Evolutionary conservation across 805 yeast genomes (phyloP), one percentile per base, ranked within the genome.

Genomic region (Yarrowia porcina): DNA sequence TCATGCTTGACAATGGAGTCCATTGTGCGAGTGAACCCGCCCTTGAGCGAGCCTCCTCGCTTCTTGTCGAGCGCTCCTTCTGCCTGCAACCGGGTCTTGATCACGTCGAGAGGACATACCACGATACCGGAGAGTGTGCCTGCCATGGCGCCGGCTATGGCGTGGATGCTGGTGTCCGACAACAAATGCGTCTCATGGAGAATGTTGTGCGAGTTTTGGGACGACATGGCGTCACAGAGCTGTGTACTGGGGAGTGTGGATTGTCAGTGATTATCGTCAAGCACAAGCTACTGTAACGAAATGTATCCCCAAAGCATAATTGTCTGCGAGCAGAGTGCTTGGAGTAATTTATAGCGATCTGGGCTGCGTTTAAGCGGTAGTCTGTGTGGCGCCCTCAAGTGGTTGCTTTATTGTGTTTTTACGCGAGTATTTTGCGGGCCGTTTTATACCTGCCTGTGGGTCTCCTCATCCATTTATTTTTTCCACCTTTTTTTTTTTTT

Each of bases 31-130:
- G 67, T 30, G 3, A 74, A 66, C 32, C 75, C 75, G 21, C 60
- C 61, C 61, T 66, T 66, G 17, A 25, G 47, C 18, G 47, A 45
- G 36, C 52, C 52, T 15, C 33, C 52, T 15, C 33, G 21, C 20
- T 39, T 17, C 27, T 39, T 41, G 42, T 59, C 54, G 11, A 45
- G 25, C 18, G 54, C 63, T 8, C 97, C 96, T 72, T 90, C 96
- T 0, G 97, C 97, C 75, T 93, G 99, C 47, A 92, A 79, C 68
- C 96, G 77, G 5, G 99, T 94, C 74, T 94, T 94, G 13, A 94
- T 93, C 52, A 94, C 99, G 72, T 94, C 99, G 33, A 94, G 76
- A 0, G 99, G 99, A 74, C 98, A 94, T 7, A 94, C 99, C 1
- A 83, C 79, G 2, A 92, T 81, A 0, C 98, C 98, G 0, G 97